Base-by-base conservation (phyloP, 2,329 filamentous ascomycete genomes). In the Hymenoscyphus fraxineus region DNA sequence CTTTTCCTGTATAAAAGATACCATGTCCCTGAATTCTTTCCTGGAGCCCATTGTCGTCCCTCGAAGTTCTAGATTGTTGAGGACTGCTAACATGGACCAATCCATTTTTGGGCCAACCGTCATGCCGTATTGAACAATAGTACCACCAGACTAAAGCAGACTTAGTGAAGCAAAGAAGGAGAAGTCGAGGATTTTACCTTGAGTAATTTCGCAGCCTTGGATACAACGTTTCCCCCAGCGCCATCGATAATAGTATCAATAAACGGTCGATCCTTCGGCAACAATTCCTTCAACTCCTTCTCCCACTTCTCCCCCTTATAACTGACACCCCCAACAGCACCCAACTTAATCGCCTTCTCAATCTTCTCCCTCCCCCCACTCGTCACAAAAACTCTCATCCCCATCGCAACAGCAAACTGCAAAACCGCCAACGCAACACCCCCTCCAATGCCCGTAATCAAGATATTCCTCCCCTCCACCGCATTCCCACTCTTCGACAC, bases 121-220 rank as follows among this genome's bases (percentile, higher is more conserved):
- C 94, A 98, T 97, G 66, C 95, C 94, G 76, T 98, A 98, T 70
- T 88, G 82, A 1, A 88, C 85, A 65, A 98, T 88, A n/a, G 94
- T 83, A 62, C 93, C 95, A 6, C 95, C 94, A 1, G 84, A 77
- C 84, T 85, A 66, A 58, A 62, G 13, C 31, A 15, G 31, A 54
- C 0, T 54, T 31, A 59, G 54, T 32, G 4, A 31, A 16, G 39
- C 6, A 19, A 19, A 47, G 19, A 27, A 22, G 32, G 22, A 12
- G 38, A 19, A 38, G 9, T 10, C n/a, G 13, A 12, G 16, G 22
- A 4, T 32, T 40, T 58, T 69, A 83, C 82, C 79, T 92, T 93
- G 61, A 98, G 80, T 61, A 97, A 73, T 73, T 81, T 87, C 58
- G 82, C 79, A 0, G 85, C 84, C 75, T 88, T 89, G 44, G 82